phyloP scores from a whole-genome alignment of 352 stramenopile species.

The Pythium dissimile region DNA sequence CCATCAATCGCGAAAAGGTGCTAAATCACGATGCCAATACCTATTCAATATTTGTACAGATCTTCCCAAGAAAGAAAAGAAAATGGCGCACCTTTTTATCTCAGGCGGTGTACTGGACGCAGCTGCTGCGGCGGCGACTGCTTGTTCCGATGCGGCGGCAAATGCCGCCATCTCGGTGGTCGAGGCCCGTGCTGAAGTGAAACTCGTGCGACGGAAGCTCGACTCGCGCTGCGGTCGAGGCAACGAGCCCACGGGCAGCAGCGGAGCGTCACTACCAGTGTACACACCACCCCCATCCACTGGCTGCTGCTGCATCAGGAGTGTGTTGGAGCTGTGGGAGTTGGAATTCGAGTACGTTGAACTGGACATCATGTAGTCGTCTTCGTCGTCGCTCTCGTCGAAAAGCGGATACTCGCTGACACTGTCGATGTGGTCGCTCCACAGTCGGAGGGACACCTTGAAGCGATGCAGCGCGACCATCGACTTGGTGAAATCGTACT shows the following conservation, averaged over 20 bases:
- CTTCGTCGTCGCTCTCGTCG: slow-evolving; percentile 42
- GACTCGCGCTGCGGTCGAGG: slow-evolving; percentile 17
- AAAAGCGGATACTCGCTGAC: slow-evolving; percentile 78
- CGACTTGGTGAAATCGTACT: slow-evolving; percentile 77
- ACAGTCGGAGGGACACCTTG: slow-evolving; percentile 57
- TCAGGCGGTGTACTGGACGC: slow-evolving; percentile 5
- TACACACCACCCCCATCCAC: slow-evolving; percentile 1
- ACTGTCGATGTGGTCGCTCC: slow-evolving; percentile 79
- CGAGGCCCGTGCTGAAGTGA: slow-evolving; percentile 3
- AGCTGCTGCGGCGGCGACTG: slow-evolving; percentile 1
- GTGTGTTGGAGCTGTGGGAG: slow-evolving; percentile 16
- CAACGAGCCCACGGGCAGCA: slow-evolving; percentile 4
- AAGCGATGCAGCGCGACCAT: slow-evolving; percentile 72
- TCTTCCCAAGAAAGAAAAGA: no score
- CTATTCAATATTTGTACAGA: no score
- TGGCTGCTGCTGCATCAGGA: slow-evolving; percentile 16
- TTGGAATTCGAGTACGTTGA: slow-evolving; percentile 67
- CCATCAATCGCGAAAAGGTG: slow-evolving; percentile 57
- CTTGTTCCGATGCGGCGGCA: slow-evolving; percentile 12
- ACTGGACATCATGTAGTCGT: slow-evolving; percentile 51
- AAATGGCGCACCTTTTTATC: slow-evolving; percentile 24
- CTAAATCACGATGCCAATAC: no score
- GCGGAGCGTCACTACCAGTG: background rate
- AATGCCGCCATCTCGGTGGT: slow-evolving; percentile 11
- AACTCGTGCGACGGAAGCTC: slow-evolving; percentile 21